Evolutionary conservation across 169 alveolate species (phyloP), one percentile per base, ranked within the genome.

Genomic region (Plasmodium cynomolgi): DNA sequence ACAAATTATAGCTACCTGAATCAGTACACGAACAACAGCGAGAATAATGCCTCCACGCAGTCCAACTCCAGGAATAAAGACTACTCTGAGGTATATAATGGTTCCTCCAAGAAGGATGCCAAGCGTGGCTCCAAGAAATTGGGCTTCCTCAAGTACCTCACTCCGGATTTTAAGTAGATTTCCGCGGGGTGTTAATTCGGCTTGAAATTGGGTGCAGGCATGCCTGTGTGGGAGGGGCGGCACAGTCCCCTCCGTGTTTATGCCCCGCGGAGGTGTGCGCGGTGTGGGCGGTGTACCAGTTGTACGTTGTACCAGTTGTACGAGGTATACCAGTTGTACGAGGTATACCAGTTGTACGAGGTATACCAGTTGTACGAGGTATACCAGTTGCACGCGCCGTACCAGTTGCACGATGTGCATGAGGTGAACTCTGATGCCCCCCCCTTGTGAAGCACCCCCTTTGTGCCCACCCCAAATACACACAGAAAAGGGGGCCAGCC

Each of bases 131-230:
- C 93, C 71, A 58, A 85, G 62, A 85, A 54, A 50, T 31, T 85
- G 47, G 93, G 93, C 5, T 85, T 85, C 77, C 80, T 85, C 39
- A 85, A 85, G 62, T 85, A 85, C 62, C 77, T 85, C 23, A 75
- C 93, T 1, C 58, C 85, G 41, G 93, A 29, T 54, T 74, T 75
- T 15, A 85, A 85, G 29, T 85, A 77, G 29, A 56, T 31, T 71
- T 20, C 11, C 41, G 33, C 54, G 6, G n/a, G 31, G 9, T 68
- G 26, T n/a, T 54, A 15, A 81, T 15, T 9, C n/a, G n/a, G n/a
- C n/a, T n/a, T n/a, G n/a, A n/a, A n/a, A n/a, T n/a, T 7, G 17
- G 33, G 17, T 81, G 41, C n/a, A 29, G 15, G 33, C n/a, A 72
- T 72, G 17, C 17, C 17, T 72, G 1, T 72, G 37, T 72, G 0